Evolutionary conservation across 1,284 basidiomycete genomes (phyloP).

Genomic region (Sporisorium exsertum): DNA sequence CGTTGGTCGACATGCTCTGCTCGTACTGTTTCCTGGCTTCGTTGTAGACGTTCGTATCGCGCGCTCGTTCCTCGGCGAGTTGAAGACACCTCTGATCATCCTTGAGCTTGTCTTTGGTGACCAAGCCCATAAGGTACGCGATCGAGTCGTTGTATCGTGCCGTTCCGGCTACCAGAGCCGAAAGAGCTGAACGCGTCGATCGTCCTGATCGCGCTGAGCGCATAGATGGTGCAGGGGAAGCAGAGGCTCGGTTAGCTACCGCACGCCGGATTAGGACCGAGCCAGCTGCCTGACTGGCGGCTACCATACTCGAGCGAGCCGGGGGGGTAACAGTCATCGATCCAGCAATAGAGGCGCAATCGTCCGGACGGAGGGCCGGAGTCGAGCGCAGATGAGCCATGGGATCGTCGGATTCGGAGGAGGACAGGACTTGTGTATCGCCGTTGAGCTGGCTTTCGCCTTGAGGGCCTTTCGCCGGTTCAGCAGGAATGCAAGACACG

Average conservation of each 20-base stretch:
- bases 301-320: background rate
- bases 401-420: slow-evolving; percentile 1
- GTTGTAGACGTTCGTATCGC: background rate
- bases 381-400: background rate
- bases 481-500: background rate
- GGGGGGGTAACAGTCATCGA: background rate
- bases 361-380: background rate
- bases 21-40: background rate
- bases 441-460: too few species aligned
- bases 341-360: background rate
- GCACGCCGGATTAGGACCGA: background rate
- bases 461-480: too few species aligned
- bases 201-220: background rate
- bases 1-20: background rate
- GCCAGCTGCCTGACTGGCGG: background rate
- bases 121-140: slow-evolving; percentile 7
- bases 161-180: background rate
- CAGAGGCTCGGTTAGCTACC: background rate
- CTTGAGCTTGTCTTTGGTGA: slow-evolving; percentile 11
- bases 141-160: background rate
- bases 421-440: too few species aligned
- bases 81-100: slow-evolving; percentile 1
- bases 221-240: slow-evolving; percentile 1
- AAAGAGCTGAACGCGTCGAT: background rate
- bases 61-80: background rate